These are phyloP conservation scores for Baorangia bicolor DNA, from an alignment of 768 basidiomycete species.

Conservation along the genomic window DNA sequence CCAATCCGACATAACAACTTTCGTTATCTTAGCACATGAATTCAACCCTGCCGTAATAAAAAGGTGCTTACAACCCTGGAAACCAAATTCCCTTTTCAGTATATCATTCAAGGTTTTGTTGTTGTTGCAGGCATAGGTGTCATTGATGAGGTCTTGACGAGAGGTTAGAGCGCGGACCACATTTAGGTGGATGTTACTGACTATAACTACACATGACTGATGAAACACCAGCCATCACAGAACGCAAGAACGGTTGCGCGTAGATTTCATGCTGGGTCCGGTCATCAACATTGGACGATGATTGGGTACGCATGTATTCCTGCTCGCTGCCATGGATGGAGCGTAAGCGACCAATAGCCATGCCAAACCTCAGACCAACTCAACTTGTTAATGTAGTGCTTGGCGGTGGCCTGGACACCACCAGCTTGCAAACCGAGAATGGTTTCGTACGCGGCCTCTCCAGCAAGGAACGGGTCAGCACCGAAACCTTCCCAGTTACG, in stretches of 20 bases:
- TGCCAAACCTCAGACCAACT: constrained; percentile 30
- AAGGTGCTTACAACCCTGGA: constrained; percentile 53
- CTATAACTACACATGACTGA: constrained; percentile 69
- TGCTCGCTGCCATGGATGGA: constrained; percentile 30
- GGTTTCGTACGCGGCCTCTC: constrained; percentile 75
- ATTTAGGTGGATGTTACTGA: not conserved
- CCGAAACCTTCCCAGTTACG: constrained; percentile 97
- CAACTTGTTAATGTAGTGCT: constrained; percentile 73
- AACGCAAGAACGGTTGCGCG: constrained; percentile 53
- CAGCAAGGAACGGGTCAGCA: constrained; percentile 83
- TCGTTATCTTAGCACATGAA: not conserved
- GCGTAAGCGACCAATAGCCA: not conserved
- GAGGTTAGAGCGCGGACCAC: not conserved
- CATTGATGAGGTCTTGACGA: constrained; percentile 49
- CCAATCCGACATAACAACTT: constrained; percentile 64
- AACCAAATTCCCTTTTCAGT: constrained; percentile 63
- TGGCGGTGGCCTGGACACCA: constrained; percentile 88
- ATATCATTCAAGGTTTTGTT: constrained; percentile 57
- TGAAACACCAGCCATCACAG: constrained; percentile 64
- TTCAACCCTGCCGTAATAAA: not conserved
- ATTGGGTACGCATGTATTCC: constrained; percentile 34
- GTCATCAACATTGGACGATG: constrained; percentile 41
- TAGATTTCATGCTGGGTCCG: constrained; percentile 56
- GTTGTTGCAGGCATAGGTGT: constrained; percentile 65
- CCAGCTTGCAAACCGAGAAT: constrained; percentile 75